phyloP scores from a whole-genome alignment of 2,329 filamentous ascomycete genomes.

The Aspergillus sp. region DNA sequence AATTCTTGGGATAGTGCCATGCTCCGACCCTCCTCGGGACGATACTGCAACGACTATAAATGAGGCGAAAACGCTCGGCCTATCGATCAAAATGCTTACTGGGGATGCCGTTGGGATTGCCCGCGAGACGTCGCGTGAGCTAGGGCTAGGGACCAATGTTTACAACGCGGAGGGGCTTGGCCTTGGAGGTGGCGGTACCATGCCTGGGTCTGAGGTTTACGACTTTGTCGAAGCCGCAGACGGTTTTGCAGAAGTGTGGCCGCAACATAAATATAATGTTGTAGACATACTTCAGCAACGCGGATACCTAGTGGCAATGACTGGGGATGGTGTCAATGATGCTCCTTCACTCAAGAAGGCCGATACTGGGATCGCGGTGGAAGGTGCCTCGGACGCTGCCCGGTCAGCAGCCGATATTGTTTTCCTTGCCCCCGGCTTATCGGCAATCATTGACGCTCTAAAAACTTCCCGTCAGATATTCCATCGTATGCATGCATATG shows the following conservation, averaged over 20 bases:
- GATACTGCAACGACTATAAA: conserved; percentile 88
- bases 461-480: conserved; percentile 95
- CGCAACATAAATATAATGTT: conserved; percentile 92
- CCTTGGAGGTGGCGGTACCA: conserved; percentile 84
- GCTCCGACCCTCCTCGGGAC: conserved; percentile 85
- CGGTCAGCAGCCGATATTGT: conserved; percentile 91
- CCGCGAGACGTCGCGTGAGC: conserved; percentile 85
- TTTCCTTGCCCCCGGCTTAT: conserved; percentile 86
- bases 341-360: conserved; percentile 90
- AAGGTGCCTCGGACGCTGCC: conserved; percentile 87
- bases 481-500: conserved; percentile 95
- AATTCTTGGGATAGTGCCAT: conserved; percentile 93
- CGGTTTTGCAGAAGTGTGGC: conserved; percentile 93
- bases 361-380: conserved; percentile 93
- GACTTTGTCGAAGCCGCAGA: conserved; percentile 94
- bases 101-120: conserved; percentile 93
- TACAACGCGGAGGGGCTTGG: conserved; percentile 92
- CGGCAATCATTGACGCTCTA: conserved; percentile 87
- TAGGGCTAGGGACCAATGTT: conserved; percentile 88
- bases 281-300: conserved; percentile 91
- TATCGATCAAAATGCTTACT: conserved; percentile 95
- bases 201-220: conserved; percentile 91
- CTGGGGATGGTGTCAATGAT: conserved; percentile 93
- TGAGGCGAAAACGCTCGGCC: conserved; percentile 82
- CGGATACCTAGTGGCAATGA: conserved; percentile 94